Percentiles rank a stretch among this genome's conserved stretches.
phyloP scores from a whole-genome alignment of 805 yeast genomes.

The Candida boidinii region DNA sequence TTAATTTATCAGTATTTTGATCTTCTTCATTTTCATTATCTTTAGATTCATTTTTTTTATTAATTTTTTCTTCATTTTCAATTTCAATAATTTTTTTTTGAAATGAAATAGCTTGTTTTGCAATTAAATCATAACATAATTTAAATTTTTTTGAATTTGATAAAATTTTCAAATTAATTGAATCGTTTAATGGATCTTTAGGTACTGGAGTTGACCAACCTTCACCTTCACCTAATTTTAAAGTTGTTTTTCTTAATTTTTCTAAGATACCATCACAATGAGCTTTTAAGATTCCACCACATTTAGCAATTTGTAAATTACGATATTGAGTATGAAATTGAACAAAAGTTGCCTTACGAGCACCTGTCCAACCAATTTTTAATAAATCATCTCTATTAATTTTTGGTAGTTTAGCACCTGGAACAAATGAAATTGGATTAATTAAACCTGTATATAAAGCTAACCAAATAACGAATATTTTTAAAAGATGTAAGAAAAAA shows the following conservation, averaged over 20 bases:
- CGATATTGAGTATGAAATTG: slow-evolving; percentile 68
- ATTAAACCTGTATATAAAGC: slow-evolving; percentile 61
- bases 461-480: slow-evolving; percentile 46
- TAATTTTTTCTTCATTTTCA: slow-evolving; percentile 18
- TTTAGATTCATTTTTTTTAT: slow-evolving; percentile 22
- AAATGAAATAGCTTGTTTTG: slow-evolving; percentile 40
- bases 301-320: slow-evolving; percentile 49
- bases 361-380: slow-evolving; percentile 90
- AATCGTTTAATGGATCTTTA: slow-evolving; percentile 17
- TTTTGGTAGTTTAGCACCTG: slow-evolving; percentile 22
- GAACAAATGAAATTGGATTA: slow-evolving; percentile 61
- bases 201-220: slow-evolving; percentile 53
- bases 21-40: no score
- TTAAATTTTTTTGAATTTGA: slow-evolving; percentile 35
- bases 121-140: slow-evolving; percentile 48
- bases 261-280: slow-evolving; percentile 64
- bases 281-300: slow-evolving; percentile 74
- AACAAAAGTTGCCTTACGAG: slow-evolving; percentile 60
- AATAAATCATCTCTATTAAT: slow-evolving; percentile 47
- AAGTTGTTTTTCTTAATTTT: slow-evolving; percentile 48
- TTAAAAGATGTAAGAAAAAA: slow-evolving; percentile 64
- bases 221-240: slow-evolving; percentile 65
- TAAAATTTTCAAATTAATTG: slow-evolving; percentile 23
- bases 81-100: slow-evolving; percentile 24
- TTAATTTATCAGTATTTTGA: slow-evolving; percentile 26